A percentile compares a stretch with the other conserved stretches of the same genome.
Evolutionary conservation across 2,329 filamentous ascomycete genomes (phyloP).

Genomic region (Elsinoe arachidis): DNA sequence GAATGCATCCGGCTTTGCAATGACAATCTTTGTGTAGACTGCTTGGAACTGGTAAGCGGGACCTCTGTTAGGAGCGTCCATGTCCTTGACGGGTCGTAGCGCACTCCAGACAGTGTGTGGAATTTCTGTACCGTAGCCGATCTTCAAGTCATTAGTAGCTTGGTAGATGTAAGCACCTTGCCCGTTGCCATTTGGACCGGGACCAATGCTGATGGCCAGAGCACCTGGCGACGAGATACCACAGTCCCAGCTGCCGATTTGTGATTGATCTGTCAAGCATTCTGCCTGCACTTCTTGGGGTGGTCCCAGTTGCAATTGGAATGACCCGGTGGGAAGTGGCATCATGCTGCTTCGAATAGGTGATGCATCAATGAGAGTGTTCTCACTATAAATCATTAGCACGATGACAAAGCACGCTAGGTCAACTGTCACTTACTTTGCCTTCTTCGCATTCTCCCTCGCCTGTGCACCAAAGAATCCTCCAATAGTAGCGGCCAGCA

Average conservation of each 20-base stretch:
- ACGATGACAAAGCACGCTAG: not conserved
- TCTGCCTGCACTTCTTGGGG: constrained; percentile 42
- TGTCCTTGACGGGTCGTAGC: constrained; percentile 49
- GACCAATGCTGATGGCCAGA: constrained; percentile 24
- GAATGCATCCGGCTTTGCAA: constrained; percentile 38
- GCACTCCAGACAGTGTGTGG: constrained; percentile 35
- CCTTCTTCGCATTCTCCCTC: constrained; percentile 14
- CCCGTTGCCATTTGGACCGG: constrained; percentile 16
- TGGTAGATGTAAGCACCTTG: constrained; percentile 26
- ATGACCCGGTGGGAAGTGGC: constrained; percentile 49
- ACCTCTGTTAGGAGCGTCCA: constrained; percentile 47
- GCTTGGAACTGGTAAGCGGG: constrained; percentile 57
- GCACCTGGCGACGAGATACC: constrained; percentile 34
- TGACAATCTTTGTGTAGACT: constrained; percentile 56
- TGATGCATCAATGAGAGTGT: constrained; percentile 35
- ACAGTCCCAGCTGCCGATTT: constrained; percentile 57
- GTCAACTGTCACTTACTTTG: constrained; percentile 1
- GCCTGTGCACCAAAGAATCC: constrained; percentile 24
- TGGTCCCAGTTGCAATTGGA: constrained; percentile 44
- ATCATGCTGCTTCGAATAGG: constrained; percentile 45
- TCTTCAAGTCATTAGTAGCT: constrained; percentile 20
- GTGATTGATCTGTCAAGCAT: constrained; percentile 49
- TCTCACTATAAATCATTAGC: constrained; percentile 4
- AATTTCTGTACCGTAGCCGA: constrained; percentile 55
- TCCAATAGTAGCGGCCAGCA: constrained; percentile 28